phyloP scores from a whole-genome alignment of 1,139 yeast species.

The Pneumocystis oryctolagi region DNA sequence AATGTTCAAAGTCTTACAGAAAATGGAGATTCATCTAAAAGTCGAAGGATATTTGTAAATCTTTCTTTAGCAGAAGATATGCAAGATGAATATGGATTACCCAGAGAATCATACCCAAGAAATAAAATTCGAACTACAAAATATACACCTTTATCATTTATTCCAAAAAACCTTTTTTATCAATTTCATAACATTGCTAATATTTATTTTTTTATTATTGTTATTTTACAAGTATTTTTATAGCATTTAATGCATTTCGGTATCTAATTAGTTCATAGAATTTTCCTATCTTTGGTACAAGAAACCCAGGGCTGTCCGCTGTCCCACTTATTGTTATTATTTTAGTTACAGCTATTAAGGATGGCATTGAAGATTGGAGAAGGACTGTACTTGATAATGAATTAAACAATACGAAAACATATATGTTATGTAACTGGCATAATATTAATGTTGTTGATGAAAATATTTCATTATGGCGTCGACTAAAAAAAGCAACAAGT shows the following conservation, averaged over 20 bases:
- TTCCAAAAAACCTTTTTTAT: constrained; percentile 65
- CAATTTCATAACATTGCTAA: constrained; percentile 89
- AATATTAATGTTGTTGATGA: constrained; percentile 71
- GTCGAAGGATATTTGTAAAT: neutral
- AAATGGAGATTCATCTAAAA: neutral
- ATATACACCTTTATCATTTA: constrained; percentile 75
- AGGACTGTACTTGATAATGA: constrained; percentile 69
- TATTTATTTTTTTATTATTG: constrained; percentile 64
- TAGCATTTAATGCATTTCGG: neutral
- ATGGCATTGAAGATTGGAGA: constrained; percentile 86
- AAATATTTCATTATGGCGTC: constrained; percentile 48
- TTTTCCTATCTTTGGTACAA: constrained; percentile 81
- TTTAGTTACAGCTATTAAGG: constrained; percentile 72
- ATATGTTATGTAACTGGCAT: constrained; percentile 50
- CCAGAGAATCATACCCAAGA: constrained; percentile 47
- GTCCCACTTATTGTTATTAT: constrained; percentile 92
- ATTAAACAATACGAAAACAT: constrained; percentile 75
- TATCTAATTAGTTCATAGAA: constrained; percentile 22
- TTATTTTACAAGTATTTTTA: constrained; percentile 49
- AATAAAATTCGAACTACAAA: constrained; percentile 93
- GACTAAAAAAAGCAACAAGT: constrained; percentile 39
- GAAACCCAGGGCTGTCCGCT: constrained; percentile 75
- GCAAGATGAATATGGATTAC: constrained; percentile 46
- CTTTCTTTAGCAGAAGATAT: neutral
- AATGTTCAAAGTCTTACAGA: neutral